phyloP scores from a whole-genome alignment of 2,329 filamentous ascomycete species.

The Talaromyces rugulosus region DNA sequence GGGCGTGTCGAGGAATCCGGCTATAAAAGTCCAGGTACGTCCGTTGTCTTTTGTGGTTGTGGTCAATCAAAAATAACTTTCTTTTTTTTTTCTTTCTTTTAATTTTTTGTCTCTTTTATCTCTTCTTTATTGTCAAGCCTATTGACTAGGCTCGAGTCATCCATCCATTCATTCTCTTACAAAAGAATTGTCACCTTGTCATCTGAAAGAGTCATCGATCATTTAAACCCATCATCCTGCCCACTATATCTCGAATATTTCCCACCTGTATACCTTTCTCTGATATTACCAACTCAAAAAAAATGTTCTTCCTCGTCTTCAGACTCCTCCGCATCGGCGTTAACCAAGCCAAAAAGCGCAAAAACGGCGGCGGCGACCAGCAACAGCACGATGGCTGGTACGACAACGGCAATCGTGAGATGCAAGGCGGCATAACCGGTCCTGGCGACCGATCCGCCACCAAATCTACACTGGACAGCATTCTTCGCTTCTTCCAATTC shows the following conservation, averaged over 20 bases:
- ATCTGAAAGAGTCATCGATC: neutral
- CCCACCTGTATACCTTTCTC: neutral
- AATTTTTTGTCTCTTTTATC: neutral
- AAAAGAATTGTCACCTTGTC: neutral
- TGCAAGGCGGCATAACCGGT: neutral
- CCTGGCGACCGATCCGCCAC: conserved; percentile 14
- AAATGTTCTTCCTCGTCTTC: conserved; percentile 25
- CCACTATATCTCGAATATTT: neutral
- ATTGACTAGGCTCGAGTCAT: neutral
- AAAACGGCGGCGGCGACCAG: conserved; percentile 26
- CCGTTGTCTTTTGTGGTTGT: neutral
- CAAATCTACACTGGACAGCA: conserved; percentile 22
- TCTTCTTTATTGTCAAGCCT: neutral
- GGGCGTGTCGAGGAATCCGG: neutral
- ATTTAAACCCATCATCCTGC: neutral
- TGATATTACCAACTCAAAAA: too few species aligned
- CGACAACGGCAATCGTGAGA: neutral
- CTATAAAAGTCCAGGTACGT: neutral
- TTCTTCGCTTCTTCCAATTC: conserved; percentile 72
- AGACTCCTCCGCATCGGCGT: conserved; percentile 26
- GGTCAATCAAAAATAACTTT: neutral
- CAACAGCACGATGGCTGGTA: neutral
- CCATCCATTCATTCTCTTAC: neutral
- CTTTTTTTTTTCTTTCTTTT: neutral
- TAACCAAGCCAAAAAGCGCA: conserved; percentile 28